phyloP scores from a whole-genome alignment of 148 eudicot genomes.

The Chenopodium formosanum region DNA sequence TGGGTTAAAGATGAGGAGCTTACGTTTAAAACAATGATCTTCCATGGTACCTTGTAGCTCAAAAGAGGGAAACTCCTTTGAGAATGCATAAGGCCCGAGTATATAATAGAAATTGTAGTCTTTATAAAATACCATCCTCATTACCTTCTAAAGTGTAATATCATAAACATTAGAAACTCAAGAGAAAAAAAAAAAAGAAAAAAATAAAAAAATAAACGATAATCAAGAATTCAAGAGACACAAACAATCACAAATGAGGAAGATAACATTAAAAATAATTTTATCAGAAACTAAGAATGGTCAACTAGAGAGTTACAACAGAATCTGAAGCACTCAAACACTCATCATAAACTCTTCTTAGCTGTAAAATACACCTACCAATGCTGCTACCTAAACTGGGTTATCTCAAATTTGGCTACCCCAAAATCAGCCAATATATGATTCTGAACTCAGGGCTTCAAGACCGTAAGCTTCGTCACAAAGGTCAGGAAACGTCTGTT shows the following conservation, averaged over 20 bases:
- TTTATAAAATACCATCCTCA: too few relatives aligned
- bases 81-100: too few relatives aligned
- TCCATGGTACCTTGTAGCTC: too few relatives aligned
- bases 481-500: not conserved
- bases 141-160: too few relatives aligned
- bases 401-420: slow-evolving; percentile 27
- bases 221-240: not conserved
- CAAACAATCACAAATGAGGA: not conserved
- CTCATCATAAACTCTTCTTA: slow-evolving; percentile 25
- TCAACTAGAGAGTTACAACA: slow-evolving; percentile 22
- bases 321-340: slow-evolving; percentile 25
- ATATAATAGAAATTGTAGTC: too few relatives aligned
- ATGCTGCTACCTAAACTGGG: slow-evolving; percentile 34
- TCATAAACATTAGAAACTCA: too few relatives aligned
- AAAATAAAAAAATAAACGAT: not conserved
- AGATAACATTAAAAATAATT: slow-evolving; percentile 3
- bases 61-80: too few relatives aligned
- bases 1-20: too few relatives aligned
- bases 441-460: slow-evolving; percentile 16
- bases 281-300: slow-evolving; percentile 21
- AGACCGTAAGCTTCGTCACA: slow-evolving; percentile 8
- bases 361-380: slow-evolving; percentile 16
- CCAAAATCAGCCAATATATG: slow-evolving; percentile 19
- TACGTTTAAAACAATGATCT: too few relatives aligned
- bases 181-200: too few relatives aligned